Evolutionary conservation across 805 yeast species (phyloP), one percentile per base, ranked within the genome.

Genomic region (Lipomyces oligophaga): DNA sequence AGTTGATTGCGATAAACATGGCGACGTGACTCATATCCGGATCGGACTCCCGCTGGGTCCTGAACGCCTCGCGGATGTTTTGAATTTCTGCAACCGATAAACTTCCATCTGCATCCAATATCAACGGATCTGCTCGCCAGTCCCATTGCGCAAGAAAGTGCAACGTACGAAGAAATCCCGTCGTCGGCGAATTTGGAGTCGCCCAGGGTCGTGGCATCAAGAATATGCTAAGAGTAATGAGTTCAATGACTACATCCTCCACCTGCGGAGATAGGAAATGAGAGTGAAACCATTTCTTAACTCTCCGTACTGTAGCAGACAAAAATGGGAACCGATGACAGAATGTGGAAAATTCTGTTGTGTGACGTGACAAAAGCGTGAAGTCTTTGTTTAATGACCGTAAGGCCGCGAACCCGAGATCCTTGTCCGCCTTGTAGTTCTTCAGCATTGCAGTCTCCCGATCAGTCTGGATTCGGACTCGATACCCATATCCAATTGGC

Each of bases 401-500:
- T 15, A 33, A 34, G 6, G 43, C 50, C 19, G 45, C 49, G 3
- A 40, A 66, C 18, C 69, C 10, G 76, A 75, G 61, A 74, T 80
- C 51, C 75, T 68, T 55, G 78, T 81, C 46, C 74, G 55, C 18
- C 24, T 33, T 40, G 42, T 49, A 44, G 27, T 42, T 41, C 28
- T 80, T 66, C 56, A 84, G 84, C 49, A 88, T 66, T 2, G 76
- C 64, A 59, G 83, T 93, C 66, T 90, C 97, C 61, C 90, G 76
- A 62, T 89, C 96, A 0, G 94, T 83, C 34, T 81, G 68, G 1
- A 89, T 80, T 46, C 93, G 75, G 34, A 87, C 66, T 55, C 76
- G 76, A 73, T 88, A 90, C 0, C 94, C 96, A 64, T 69, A 90
- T 1, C 98, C 98, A 51, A 84, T 93, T 1, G 96, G 95, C 0